Percentiles rank a stretch among this genome's conserved stretches.
Conservation (phyloP, 164 flowering plant species). For the Stephania yunnanensis region DNA sequence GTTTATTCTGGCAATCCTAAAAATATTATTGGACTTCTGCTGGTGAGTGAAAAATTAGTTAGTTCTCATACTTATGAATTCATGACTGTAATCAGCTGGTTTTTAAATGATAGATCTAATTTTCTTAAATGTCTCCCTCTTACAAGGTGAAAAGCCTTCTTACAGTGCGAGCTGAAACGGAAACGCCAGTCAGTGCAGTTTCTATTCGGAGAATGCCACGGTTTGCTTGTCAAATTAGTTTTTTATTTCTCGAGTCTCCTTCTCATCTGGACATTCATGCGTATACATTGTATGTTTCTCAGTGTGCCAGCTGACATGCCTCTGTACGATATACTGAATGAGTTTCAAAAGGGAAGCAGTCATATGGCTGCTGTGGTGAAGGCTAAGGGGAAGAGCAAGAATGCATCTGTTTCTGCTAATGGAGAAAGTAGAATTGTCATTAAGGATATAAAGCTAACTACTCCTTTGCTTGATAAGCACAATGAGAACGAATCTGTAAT, state of each 20-base stretch:
- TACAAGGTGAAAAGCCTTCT: slow-evolving; percentile 91
- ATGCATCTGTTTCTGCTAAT: slow-evolving; percentile 26
- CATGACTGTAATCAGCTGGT: background rate
- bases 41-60: slow-evolving; percentile 40
- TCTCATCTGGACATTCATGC: background rate
- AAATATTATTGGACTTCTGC: slow-evolving; percentile 89
- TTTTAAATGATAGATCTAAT: background rate
- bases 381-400: slow-evolving; percentile 41
- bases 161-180: slow-evolving; percentile 93
- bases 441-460: slow-evolving; percentile 37
- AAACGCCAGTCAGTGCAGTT: slow-evolving; percentile 97
- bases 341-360: slow-evolving; percentile 97
- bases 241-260: background rate
- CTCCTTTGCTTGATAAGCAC: slow-evolving; percentile 48
- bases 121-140: slow-evolving; percentile 3
- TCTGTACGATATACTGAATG: slow-evolving; percentile 88
- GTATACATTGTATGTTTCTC: slow-evolving; percentile 18
- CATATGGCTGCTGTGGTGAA: slow-evolving; percentile 99
- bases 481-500: slow-evolving; percentile 36
- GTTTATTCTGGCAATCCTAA: slow-evolving; percentile 91
- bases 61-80: background rate
- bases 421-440: slow-evolving; percentile 26
- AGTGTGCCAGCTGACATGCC: slow-evolving; percentile 99
- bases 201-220: slow-evolving; percentile 96
- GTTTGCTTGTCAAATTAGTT: slow-evolving; percentile 28